These are phyloP conservation scores for Cryptococcus floricola DNA, from an alignment of 1,284 basidiomycete genomes.

Conservation along the genomic window DNA sequence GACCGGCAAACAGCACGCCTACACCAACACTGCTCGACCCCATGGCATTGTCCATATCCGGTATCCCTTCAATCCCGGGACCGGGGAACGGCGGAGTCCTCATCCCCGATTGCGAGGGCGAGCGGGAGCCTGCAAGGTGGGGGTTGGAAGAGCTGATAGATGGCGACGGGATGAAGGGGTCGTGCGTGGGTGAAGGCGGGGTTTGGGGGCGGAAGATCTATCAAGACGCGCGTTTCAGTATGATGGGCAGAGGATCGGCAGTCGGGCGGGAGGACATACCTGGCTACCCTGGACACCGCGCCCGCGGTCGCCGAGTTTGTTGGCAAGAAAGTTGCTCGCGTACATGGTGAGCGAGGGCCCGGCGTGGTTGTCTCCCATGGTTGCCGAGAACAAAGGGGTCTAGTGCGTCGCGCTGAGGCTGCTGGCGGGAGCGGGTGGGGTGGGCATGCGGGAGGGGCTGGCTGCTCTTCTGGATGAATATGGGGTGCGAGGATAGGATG, in stretches of 20 bases:
- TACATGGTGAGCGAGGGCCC: conserved; percentile 39
- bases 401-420: not conserved
- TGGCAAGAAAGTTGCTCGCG: conserved; percentile 39
- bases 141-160: conserved; percentile 30
- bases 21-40: conserved; percentile 24
- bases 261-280: conserved; percentile 17
- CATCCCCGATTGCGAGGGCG: conserved; percentile 24
- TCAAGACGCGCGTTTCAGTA: not conserved
- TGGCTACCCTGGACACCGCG: conserved; percentile 22
- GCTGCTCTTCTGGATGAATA: not conserved
- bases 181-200: conserved; percentile 36
- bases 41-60: conserved; percentile 30
- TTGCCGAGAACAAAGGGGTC: not conserved
- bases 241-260: not conserved
- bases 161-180: conserved; percentile 43
- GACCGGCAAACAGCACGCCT: conserved; percentile 28
- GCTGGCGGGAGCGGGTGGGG: not conserved
- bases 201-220: conserved; percentile 42
- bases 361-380: conserved; percentile 12
- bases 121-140: conserved; percentile 26
- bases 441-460: not conserved
- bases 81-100: conserved; percentile 43
- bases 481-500: not conserved
- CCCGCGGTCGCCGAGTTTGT: conserved; percentile 14
- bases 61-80: conserved; percentile 37